Conservation (phyloP, 371 early-diverging fungal species). For the Mortierella sp. region DNA sequence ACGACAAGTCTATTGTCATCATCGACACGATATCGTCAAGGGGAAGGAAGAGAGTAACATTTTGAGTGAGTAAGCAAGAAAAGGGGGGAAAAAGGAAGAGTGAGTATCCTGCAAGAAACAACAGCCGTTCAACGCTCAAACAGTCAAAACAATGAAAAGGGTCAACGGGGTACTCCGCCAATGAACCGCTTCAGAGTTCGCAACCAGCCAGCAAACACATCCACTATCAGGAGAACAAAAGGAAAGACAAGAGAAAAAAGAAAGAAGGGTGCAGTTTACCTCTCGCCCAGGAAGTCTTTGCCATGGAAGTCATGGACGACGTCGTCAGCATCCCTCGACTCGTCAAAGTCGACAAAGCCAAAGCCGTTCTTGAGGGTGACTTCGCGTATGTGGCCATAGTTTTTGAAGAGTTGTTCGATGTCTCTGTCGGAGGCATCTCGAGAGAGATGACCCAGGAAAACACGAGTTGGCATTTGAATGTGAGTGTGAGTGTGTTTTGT, state of each 20-base stretch:
- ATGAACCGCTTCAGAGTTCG: not conserved
- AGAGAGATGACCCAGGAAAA: constrained; percentile 78
- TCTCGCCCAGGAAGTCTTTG: constrained; percentile 78
- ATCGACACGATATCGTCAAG: not conserved
- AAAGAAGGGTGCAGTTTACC: constrained; percentile 59
- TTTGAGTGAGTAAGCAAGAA: not conserved
- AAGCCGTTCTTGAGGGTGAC: constrained; percentile 78
- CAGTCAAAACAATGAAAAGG: not conserved
- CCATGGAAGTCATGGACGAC: constrained; percentile 77
- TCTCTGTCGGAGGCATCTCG: constrained; percentile 75
- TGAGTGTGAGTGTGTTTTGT: not conserved
- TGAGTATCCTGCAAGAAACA: not conserved
- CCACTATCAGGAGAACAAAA: not conserved
- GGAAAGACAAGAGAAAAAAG: not conserved
- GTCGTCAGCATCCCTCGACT: constrained; percentile 79
- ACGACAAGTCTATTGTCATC: constrained; percentile 70
- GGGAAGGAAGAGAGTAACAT: not conserved
- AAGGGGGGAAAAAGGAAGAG: not conserved
- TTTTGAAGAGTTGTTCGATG: constrained; percentile 73
- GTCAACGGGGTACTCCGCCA: not conserved
- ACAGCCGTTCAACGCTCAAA: not conserved
- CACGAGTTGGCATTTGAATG: constrained; percentile 65
- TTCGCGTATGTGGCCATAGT: constrained; percentile 77
- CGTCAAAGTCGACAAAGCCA: constrained; percentile 81
- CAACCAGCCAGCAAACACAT: not conserved